Evolutionary conservation across 805 yeast genomes (phyloP).

Genomic region (Suhomyces sp.): DNA sequence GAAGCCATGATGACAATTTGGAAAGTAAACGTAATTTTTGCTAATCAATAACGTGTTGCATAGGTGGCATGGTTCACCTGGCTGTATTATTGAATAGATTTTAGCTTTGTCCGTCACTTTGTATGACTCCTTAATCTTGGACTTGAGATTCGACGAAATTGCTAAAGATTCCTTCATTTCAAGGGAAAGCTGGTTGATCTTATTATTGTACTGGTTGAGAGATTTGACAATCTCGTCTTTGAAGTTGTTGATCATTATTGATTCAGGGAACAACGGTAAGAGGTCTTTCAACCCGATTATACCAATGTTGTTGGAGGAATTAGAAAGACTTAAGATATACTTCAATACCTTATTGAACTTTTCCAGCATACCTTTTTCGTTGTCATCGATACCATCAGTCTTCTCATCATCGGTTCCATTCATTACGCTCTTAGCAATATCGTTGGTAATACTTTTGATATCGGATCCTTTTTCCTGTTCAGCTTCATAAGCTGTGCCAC

Average conservation of each 20-base stretch:
- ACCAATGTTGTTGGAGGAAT: slow-evolving; percentile 18
- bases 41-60: slow-evolving; percentile 71
- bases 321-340: slow-evolving; percentile 32
- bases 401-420: slow-evolving; percentile 6
- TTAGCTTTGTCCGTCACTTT: slow-evolving; percentile 28
- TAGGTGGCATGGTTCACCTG: slow-evolving; percentile 76
- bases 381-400: slow-evolving; percentile 4
- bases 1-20: slow-evolving; percentile 80
- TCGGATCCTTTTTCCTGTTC: background rate
- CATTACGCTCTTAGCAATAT: slow-evolving; percentile 12
- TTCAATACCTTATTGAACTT: slow-evolving; percentile 25
- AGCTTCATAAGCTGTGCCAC: background rate
- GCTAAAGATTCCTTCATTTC: slow-evolving; percentile 75
- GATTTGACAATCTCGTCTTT: slow-evolving; percentile 80
- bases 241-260: slow-evolving; percentile 74
- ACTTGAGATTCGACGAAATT: slow-evolving; percentile 56
- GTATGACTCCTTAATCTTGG: slow-evolving; percentile 51
- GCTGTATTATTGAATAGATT: slow-evolving; percentile 65
- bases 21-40: slow-evolving; percentile 75
- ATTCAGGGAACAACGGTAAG: slow-evolving; percentile 80
- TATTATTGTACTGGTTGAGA: slow-evolving; percentile 67
- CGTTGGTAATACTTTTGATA: slow-evolving; percentile 13
- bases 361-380: slow-evolving; percentile 19
- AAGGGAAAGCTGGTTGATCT: slow-evolving; percentile 59
- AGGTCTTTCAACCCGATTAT: slow-evolving; percentile 72